phyloP scores from a whole-genome alignment of 441 rosid species.

The Metrosideros polymorpha region DNA sequence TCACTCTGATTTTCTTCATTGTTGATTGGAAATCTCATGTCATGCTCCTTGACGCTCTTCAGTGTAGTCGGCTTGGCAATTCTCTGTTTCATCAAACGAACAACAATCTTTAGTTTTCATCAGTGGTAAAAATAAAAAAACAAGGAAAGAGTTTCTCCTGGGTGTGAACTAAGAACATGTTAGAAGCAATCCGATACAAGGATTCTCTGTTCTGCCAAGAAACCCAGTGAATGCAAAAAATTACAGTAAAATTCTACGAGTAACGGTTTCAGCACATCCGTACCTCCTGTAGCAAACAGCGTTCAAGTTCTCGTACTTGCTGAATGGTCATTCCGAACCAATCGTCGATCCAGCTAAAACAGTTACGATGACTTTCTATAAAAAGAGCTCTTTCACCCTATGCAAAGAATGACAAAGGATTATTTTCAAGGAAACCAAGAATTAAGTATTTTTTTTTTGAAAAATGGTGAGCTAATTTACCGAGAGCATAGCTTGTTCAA shows the following conservation, averaged over 20 bases:
- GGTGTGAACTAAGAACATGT: neutral
- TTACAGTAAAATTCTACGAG: neutral
- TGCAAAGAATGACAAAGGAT: neutral
- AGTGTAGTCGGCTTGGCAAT: neutral
- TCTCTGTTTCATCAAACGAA: conserved; percentile 11
- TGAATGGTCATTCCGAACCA: conserved; percentile 53
- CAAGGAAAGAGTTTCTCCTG: neutral
- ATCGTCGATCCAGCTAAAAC: conserved; percentile 65
- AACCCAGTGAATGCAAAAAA: neutral
- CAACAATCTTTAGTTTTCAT: neutral
- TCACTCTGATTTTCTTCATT: conserved; percentile 11
- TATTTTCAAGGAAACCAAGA: neutral
- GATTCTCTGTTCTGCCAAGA: neutral
- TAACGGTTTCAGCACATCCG: neutral
- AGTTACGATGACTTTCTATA: conserved; percentile 47
- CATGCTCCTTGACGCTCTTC: conserved; percentile 9
- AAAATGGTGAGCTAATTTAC: conserved; percentile 18
- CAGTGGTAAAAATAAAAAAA: neutral
- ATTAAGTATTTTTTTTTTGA: neutral
- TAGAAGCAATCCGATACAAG: neutral
- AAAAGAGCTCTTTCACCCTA: conserved; percentile 64
- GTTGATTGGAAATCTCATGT: conserved; percentile 6
- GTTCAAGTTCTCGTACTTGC: conserved; percentile 36
- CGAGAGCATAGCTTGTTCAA: conserved; percentile 55
- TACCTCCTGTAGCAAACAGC: conserved; percentile 28